These are phyloP conservation scores for Microbotryomycetes sp. DNA, from an alignment of 1,284 basidiomycete genomes.

Conservation along the genomic window DNA sequence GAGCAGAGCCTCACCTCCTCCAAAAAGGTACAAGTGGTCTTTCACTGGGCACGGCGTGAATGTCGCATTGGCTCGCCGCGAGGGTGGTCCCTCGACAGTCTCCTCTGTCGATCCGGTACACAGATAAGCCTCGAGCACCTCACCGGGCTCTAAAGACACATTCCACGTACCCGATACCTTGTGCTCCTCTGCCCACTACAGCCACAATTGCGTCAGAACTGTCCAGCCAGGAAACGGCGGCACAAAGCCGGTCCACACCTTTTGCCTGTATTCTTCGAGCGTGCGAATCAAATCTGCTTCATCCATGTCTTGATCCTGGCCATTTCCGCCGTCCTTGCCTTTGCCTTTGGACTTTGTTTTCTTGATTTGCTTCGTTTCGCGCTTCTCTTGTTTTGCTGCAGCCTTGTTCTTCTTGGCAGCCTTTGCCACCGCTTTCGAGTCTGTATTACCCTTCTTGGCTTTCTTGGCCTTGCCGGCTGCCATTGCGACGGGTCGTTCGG, in stretches of 20 bases:
- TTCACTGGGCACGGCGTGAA: constrained; percentile 54
- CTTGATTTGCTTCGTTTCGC: constrained; percentile 41
- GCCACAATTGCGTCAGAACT: constrained; percentile 49
- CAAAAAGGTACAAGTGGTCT: constrained; percentile 29
- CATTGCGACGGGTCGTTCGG: no score
- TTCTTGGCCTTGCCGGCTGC: constrained; percentile 40
- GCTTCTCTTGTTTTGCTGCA: constrained; percentile 2
- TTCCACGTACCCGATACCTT: constrained; percentile 51
- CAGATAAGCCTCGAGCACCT: neutral
- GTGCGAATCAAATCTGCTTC: constrained; percentile 73
- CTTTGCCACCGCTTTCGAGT: constrained; percentile 51
- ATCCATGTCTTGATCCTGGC: constrained; percentile 49
- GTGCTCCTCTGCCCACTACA: constrained; percentile 60
- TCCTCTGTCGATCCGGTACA: constrained; percentile 49
- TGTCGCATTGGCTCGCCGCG: constrained; percentile 69
- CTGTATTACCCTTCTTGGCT: constrained; percentile 49
- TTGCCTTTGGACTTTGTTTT: constrained; percentile 60
- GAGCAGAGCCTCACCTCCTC: neutral
- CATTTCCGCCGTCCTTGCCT: constrained; percentile 48
- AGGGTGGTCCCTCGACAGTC: constrained; percentile 66
- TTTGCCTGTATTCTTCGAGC: constrained; percentile 47
- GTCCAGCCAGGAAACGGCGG: neutral
- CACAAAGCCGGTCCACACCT: constrained; percentile 6
- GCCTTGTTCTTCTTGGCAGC: constrained; percentile 64
- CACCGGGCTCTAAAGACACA: neutral